Evolutionary conservation across 176 grass and related monocot genomes (phyloP), one percentile per base, ranked within the genome.

Genomic region (Ensete glaucum): DNA sequence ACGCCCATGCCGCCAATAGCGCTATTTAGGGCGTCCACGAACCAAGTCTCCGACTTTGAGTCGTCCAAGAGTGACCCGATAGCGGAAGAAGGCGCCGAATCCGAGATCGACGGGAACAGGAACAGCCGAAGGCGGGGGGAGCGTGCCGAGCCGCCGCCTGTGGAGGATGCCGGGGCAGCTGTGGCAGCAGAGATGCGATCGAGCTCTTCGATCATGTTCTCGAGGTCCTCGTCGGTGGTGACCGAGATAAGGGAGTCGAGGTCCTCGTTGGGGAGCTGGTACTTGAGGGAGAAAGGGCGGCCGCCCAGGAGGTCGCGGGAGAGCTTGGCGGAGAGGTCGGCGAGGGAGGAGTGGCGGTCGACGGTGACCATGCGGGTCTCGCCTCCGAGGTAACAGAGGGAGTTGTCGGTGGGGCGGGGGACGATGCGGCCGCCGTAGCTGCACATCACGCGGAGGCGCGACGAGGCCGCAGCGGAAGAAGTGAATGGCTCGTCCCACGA

Each of bases 141-240:
- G 7, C 91, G 88, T 11, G 82, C 85, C 50, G 88, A 84, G 15
- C 78, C 76, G 25, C 81, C 63, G 20, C 62, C 69, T 23, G 82
- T 59, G 2, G 76, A 81, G 3, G 82, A 85, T 1, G 83, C 81
- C 1, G 84, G 9, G 1, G 84, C 76, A 16, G 91, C 69, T 53
- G 84, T 9, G 1, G 84, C 78, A 12, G 91, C 69, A 52, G 82
- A 74, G 69, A 94, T 87, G 76, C 95, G 91, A 77, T 99, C 95
- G 85, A 94, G 91, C 95, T 99, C 95, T 23, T 99, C 95, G 64
- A 99, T 80, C 69, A 99, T 88, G 84, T 99, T 99, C 73, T 99
- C 95, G 69, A 94, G 86, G 80, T 99, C 95, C 86, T 99, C 95
- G 63, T 99, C 95, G 9, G 88, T 91, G 34, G 95, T 89, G 51